Conservation (phyloP, 371 early-diverging fungal species). For the Mucor lusitanicus region DNA sequence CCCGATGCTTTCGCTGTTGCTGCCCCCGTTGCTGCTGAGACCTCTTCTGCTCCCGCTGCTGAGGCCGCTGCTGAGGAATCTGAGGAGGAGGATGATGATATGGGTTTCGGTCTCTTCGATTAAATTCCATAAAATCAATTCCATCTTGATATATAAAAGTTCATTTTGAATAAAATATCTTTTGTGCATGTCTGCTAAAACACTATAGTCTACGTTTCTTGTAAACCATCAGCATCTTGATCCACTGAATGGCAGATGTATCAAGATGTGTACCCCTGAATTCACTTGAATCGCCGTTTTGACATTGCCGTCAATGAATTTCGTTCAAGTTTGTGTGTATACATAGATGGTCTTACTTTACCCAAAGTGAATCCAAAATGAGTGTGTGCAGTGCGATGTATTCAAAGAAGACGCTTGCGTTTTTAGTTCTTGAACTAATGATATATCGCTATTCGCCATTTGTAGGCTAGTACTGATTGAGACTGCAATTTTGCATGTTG, state of each 20-base stretch:
- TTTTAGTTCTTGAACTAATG: too few relatives aligned
- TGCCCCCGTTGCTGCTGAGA: conserved; percentile 59
- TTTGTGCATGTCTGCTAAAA: background rate
- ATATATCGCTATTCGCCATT: too few relatives aligned
- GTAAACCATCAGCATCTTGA: too few relatives aligned
- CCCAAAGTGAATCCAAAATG: too few relatives aligned
- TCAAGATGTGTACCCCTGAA: background rate
- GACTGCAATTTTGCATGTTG: too few relatives aligned
- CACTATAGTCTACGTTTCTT: too few relatives aligned
- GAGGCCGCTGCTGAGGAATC: conserved; percentile 58
- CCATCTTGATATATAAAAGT: background rate
- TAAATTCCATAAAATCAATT: conserved; percentile 38
- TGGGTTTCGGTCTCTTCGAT: conserved; percentile 80
- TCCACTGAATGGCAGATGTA: too few relatives aligned
- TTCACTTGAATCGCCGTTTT: background rate
- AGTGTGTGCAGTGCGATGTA: too few relatives aligned
- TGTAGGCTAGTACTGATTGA: too few relatives aligned
- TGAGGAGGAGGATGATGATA: conserved; percentile 88
- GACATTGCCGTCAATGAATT: background rate
- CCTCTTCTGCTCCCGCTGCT: conserved; percentile 59
- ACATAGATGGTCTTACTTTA: too few relatives aligned
- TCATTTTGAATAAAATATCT: background rate
- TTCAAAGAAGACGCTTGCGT: too few relatives aligned
- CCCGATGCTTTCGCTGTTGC: conserved; percentile 84
- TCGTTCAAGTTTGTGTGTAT: too few relatives aligned